Base-by-base conservation (phyloP, 2,329 filamentous ascomycete genomes). In the Scortechinia acanthostroma region DNA sequence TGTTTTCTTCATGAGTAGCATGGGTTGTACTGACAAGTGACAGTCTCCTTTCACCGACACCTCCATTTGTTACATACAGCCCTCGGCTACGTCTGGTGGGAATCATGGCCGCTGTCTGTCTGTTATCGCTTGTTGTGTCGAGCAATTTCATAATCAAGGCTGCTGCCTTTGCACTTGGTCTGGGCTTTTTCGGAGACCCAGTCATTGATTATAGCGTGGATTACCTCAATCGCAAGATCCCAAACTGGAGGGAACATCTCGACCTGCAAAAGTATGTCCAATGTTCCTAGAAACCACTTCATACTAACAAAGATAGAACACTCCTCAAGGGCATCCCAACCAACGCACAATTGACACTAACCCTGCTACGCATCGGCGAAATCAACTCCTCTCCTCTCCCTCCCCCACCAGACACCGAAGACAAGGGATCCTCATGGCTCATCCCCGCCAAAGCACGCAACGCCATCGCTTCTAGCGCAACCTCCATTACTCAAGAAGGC, bases 301-400 rank as follows among this genome's bases (percentile, higher is more conserved):
- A 90, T 10, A 75, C 84, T 48, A 89, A 89, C 58, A 6, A 40
- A 19, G 6, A 13, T 40, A 40, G 35, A 40, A 88, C 85, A 0
- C 59, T 93, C 1, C 76, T 95, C 43, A 88, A 86, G 56, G 87
- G 88, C 2, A 82, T 93, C 0, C 89, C 89, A 1, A 95, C 88
- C 2, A 93, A 94, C 57, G 87, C 88, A 3, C 89, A 95, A 56
- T 76, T 94, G 16, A 82, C 88, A 0, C 68, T 94, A 21, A 94
- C 88, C 0, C 72, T 94, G 1, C 77, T 94, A 10, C 84, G 89
- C 3, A 80, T 91, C 22, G 88, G 88, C 33, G 89, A 94, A 62
- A 78, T 77, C 10, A 91, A 91, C 63, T 86, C 86, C 51, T 83
- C 86, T 0, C 89, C 89, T 0, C 63, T 94, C 0, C 87, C 88